phyloP scores from a whole-genome alignment of 768 basidiomycete species.

The Amanita fuliginea region DNA sequence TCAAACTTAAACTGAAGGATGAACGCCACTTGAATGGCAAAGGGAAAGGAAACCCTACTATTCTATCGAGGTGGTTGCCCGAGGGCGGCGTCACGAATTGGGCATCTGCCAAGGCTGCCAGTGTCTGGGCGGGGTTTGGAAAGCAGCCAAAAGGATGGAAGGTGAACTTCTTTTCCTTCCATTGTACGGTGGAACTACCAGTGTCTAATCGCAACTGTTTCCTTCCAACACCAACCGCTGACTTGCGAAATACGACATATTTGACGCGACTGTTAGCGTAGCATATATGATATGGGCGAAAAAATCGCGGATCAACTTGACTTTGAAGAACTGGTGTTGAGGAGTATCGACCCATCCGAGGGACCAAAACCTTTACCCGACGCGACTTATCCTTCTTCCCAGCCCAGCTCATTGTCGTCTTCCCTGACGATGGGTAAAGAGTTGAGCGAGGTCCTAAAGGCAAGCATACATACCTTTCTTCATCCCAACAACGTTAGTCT shows the following conservation, averaged over 20 bases:
- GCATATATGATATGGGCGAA: conserved; percentile 58
- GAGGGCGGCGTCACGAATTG: conserved; percentile 36
- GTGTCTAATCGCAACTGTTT: background rate
- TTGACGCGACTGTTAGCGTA: conserved; percentile 18
- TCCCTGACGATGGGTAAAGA: background rate
- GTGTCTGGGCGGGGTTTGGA: conserved; percentile 59
- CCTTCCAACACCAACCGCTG: no score
- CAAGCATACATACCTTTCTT: background rate
- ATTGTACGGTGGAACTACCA: background rate
- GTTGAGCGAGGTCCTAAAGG: background rate
- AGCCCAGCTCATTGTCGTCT: background rate
- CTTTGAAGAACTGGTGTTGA: conserved; percentile 72
- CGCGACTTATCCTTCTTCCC: conserved; percentile 2
- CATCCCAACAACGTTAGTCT: background rate
- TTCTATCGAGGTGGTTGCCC: conserved; percentile 21
- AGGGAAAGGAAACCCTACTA: background rate
- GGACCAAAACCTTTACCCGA: conserved; percentile 37
- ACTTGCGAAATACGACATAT: background rate
- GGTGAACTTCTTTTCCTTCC: conserved; percentile 27
- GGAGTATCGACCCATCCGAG: conserved; percentile 58
- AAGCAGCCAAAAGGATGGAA: conserved; percentile 65
- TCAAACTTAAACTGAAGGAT: no score
- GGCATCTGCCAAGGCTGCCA: conserved; percentile 38
- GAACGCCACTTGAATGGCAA: conserved; percentile 9
- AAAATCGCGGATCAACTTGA: conserved; percentile 61